These are phyloP conservation scores for Exidia glandulosa DNA, from an alignment of 768 basidiomycete genomes.

Conservation along the genomic window DNA sequence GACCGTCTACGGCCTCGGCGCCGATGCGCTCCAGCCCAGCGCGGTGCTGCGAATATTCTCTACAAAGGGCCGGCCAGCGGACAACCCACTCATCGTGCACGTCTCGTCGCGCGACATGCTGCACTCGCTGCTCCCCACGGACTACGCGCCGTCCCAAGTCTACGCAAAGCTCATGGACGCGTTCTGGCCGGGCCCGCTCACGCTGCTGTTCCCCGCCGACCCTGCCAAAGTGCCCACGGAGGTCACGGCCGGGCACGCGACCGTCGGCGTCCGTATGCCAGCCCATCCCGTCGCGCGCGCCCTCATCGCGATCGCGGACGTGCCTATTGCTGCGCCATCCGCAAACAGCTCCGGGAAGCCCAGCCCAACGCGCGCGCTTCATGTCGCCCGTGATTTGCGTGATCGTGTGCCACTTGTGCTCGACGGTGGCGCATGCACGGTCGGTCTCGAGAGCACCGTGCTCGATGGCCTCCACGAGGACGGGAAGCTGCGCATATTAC, in stretches of 20 bases:
- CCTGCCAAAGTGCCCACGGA: constrained; percentile 50
- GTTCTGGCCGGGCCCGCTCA: constrained; percentile 95
- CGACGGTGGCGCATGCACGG: constrained; percentile 83
- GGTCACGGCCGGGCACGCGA: constrained; percentile 68
- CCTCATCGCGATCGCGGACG: constrained; percentile 61
- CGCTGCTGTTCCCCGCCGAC: constrained; percentile 78
- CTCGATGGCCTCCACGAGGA: constrained; percentile 74
- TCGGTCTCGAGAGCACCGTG: constrained; percentile 94
- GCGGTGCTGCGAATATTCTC: constrained; percentile 70
- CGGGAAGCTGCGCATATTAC: constrained; percentile 66
- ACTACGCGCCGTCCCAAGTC: constrained; percentile 46
- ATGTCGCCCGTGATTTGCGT: constrained; percentile 66
- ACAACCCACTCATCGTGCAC: constrained; percentile 97
- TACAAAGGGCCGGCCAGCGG: constrained; percentile 84
- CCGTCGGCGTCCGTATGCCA: constrained; percentile 89
- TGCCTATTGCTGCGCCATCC: constrained; percentile 86
- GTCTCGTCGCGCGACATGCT: constrained; percentile 84
- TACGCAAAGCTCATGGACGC: constrained; percentile 67
- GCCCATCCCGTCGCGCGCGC: constrained; percentile 88
- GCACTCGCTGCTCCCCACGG: constrained; percentile 52
- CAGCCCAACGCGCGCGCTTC: constrained; percentile 81
- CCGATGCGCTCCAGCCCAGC: constrained; percentile 52
- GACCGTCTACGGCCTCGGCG: constrained; percentile 97
- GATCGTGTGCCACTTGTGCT: constrained; percentile 65
- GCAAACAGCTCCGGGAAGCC: constrained; percentile 93